These are phyloP conservation scores for Apiospora hydei DNA, from an alignment of 2,329 filamentous ascomycete genomes.

Conservation along the genomic window DNA sequence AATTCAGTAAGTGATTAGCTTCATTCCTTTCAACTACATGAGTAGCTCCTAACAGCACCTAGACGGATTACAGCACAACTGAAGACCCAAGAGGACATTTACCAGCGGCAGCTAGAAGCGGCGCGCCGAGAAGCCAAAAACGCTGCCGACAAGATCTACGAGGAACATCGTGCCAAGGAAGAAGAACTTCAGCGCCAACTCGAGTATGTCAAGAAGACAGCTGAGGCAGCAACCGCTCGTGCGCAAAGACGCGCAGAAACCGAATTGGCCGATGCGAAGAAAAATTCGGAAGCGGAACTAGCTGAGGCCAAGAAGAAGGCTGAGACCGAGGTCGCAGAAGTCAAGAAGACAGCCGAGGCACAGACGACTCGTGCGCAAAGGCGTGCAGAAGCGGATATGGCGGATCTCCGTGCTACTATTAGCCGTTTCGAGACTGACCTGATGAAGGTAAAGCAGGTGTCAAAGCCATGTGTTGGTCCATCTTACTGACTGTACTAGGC, in stretches of 20 bases:
- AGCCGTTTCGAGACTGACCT: slow-evolving; percentile 68
- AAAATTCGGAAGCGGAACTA: slow-evolving; percentile 4
- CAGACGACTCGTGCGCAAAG: slow-evolving; percentile 40
- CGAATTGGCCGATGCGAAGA: slow-evolving; percentile 35
- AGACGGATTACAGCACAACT: background rate
- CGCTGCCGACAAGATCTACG: slow-evolving; percentile 35
- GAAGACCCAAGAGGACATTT: slow-evolving; percentile 47
- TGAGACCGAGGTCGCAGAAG: slow-evolving; percentile 46
- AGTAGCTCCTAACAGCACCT: background rate
- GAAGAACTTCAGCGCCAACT: slow-evolving; percentile 50
- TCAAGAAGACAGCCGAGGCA: slow-evolving; percentile 53
- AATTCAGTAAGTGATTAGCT: slow-evolving; percentile 53
- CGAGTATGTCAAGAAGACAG: slow-evolving; percentile 54
- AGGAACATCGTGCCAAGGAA: slow-evolving; percentile 43
- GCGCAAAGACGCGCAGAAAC: slow-evolving; percentile 41
- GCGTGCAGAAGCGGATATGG: slow-evolving; percentile 42
- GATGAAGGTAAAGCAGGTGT: slow-evolving; percentile 56
- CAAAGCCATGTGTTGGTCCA: background rate
- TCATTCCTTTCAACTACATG: slow-evolving; percentile 6
- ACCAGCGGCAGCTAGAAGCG: slow-evolving; percentile 37
- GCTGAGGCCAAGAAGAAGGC: slow-evolving; percentile 42
- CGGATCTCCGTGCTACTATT: slow-evolving; percentile 47
- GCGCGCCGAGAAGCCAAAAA: slow-evolving; percentile 36
- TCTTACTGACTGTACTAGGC: slow-evolving; percentile 49
- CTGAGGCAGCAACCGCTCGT: slow-evolving; percentile 46